Evolutionary conservation across 2,329 filamentous ascomycete genomes (phyloP), one percentile per base, ranked within the genome.

Genomic region (Ophiostoma tasmaniense): DNA sequence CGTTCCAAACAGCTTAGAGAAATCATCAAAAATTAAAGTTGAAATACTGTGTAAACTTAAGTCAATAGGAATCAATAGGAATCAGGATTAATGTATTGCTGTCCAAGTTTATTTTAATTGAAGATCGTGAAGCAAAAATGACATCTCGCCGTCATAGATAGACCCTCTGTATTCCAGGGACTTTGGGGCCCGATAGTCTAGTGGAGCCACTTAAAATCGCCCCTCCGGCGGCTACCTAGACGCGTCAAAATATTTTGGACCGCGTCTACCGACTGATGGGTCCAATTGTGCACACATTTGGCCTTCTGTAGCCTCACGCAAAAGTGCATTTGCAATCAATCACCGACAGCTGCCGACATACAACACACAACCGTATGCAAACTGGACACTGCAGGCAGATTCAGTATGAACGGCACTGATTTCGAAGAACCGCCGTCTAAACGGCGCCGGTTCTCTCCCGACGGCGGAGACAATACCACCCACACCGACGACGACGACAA

Each of bases 371-470:
- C 55, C 55, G 55, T 33, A 61, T 14, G 33, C 6, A 35, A 35
- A 35, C 59, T 35, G 59, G 7, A 45, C 30, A 64, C n/a, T 64
- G 64, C 39, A 52, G 59, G 64, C 68, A 55, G 28, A 50, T 8
- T 33, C 64, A 55, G 33, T 33, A 70, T 83, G 82, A 80, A 78
- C 66, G 74, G 76, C 68, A 73, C 74, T 70, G 75, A 77, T 64
- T 78, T 78, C 1, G 75, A 73, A 42, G 75, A 77, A 42, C 77
- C 76, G 37, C 78, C 78, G 4, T 71, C 73, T 35, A 79, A 79
- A 71, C 79, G 76, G 71, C 75, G 76, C 50, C 74, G 77, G 50
- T 78, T 67, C 62, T 69, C 70, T 11, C 66, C 61, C 6, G 70
- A 62, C 1, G 62, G 13, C 11, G 61, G 20, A 2, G 45, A 45